A percentile compares a stretch with the other conserved stretches of the same genome.
phyloP scores from a whole-genome alignment of 306 rosid species.

The Notholithocarpus densiflorus region DNA sequence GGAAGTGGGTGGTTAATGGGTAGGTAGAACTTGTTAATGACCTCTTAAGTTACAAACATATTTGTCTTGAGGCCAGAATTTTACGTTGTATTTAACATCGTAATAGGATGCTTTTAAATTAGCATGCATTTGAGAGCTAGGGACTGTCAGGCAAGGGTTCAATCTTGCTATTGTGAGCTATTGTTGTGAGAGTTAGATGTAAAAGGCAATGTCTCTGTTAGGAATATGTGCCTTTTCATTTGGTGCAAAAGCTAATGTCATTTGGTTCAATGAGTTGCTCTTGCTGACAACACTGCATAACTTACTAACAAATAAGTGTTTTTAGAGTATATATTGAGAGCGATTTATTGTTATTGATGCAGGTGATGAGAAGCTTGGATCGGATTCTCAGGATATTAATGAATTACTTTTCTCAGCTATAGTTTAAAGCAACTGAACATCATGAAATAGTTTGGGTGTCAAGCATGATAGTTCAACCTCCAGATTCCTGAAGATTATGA shows the following conservation, averaged over 20 bases:
- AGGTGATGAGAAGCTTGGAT: constrained; percentile 55
- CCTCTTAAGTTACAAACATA: background rate
- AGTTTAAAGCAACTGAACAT: constrained; percentile 45
- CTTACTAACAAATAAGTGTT: background rate
- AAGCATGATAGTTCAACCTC: background rate
- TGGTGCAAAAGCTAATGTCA: background rate
- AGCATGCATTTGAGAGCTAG: background rate
- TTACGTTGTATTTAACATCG: background rate
- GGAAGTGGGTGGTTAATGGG: background rate
- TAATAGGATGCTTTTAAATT: background rate
- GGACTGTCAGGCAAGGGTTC: background rate
- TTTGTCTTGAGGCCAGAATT: background rate
- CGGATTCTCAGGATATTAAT: constrained; percentile 60
- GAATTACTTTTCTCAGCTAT: constrained; percentile 79
- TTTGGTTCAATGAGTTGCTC: background rate
- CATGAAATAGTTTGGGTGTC: background rate
- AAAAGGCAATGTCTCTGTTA: background rate
- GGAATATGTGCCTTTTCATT: background rate
- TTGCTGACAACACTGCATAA: background rate
- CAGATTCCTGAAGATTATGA: background rate
- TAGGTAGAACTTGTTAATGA: background rate
- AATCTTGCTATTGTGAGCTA: background rate
- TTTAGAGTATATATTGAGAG: background rate
- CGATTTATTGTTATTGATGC: constrained; percentile 20
- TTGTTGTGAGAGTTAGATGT: background rate